phyloP scores from a whole-genome alignment of 805 yeast genomes.

The Saturnispora zaruensis region DNA sequence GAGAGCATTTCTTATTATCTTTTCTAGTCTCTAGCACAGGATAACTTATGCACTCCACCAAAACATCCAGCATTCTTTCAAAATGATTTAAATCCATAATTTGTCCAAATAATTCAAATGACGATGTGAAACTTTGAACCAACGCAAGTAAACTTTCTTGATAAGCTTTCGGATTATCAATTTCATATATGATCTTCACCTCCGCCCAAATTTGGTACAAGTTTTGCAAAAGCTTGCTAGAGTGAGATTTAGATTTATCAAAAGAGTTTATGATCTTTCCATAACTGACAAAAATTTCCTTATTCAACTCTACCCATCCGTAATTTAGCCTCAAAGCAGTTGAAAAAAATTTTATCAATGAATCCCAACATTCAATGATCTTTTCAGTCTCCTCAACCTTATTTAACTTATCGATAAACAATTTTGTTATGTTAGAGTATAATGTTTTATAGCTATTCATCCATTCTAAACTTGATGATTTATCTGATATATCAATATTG shows the following conservation, averaged over 20 bases:
- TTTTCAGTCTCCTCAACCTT: constrained; percentile 25
- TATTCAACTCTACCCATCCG: constrained; percentile 42
- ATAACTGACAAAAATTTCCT: constrained; percentile 47
- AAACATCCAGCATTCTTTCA: constrained; percentile 44
- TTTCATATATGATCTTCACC: constrained; percentile 37
- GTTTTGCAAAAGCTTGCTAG: constrained; percentile 29
- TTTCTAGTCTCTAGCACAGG: constrained; percentile 51
- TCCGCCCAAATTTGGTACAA: constrained; percentile 45
- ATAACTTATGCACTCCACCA: constrained; percentile 61
- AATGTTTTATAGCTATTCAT: constrained; percentile 56
- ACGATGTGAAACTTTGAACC: constrained; percentile 42
- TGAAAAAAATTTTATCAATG: constrained; percentile 42
- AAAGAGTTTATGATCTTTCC: constrained; percentile 34
- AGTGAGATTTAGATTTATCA: constrained; percentile 15
- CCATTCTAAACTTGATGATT: constrained; percentile 30
- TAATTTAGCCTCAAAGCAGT: constrained; percentile 32
- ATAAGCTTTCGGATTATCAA: constrained; percentile 32
- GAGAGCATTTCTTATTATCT: constrained; percentile 52
- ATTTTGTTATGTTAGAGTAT: constrained; percentile 54
- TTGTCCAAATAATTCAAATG: constrained; percentile 33
- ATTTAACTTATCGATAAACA: constrained; percentile 47
- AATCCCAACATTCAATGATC: constrained; percentile 41
- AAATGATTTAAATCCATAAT: constrained; percentile 31
- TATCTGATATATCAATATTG: constrained; percentile 9
- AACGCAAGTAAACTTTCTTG: constrained; percentile 55